These are phyloP conservation scores for Tricladium varicosporioides DNA, from an alignment of 2,329 filamentous ascomycete species.

Conservation along the genomic window DNA sequence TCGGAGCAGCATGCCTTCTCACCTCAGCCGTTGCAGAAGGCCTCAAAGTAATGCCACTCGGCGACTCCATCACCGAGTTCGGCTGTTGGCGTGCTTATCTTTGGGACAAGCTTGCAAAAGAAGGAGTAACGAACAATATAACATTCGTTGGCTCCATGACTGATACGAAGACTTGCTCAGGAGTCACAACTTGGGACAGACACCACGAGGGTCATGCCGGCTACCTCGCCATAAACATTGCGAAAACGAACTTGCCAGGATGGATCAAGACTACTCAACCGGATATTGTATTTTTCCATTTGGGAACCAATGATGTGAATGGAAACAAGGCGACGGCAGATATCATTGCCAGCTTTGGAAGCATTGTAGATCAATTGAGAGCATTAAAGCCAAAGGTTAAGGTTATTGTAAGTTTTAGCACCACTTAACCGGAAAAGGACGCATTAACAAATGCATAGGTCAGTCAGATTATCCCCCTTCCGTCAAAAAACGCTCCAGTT, in stretches of 20 bases:
- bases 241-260: slow-evolving; percentile 38
- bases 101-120: slow-evolving; percentile 40
- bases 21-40: too few species aligned
- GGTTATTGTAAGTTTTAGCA: slow-evolving; percentile 40
- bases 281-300: slow-evolving; percentile 45
- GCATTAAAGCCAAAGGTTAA: slow-evolving; percentile 38
- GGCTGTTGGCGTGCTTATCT: slow-evolving; percentile 44
- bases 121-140: slow-evolving; percentile 35
- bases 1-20: too few species aligned
- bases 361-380: slow-evolving; percentile 39
- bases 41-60: slow-evolving; percentile 35
- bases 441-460: too few species aligned
- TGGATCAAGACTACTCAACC: slow-evolving; percentile 40
- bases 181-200: slow-evolving; percentile 36
- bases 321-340: slow-evolving; percentile 27
- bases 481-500: slow-evolving; percentile 27
- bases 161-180: slow-evolving; percentile 38
- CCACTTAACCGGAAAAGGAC: too few species aligned
- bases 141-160: slow-evolving; percentile 43
- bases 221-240: slow-evolving; percentile 43
- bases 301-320: slow-evolving; percentile 45
- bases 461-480: slow-evolving; percentile 28
- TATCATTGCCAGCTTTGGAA: slow-evolving; percentile 41
- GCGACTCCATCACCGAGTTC: slow-evolving; percentile 46
- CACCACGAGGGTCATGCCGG: slow-evolving; percentile 46